phyloP scores from a whole-genome alignment of 441 rosid species.

The Gossypium trilobum region DNA sequence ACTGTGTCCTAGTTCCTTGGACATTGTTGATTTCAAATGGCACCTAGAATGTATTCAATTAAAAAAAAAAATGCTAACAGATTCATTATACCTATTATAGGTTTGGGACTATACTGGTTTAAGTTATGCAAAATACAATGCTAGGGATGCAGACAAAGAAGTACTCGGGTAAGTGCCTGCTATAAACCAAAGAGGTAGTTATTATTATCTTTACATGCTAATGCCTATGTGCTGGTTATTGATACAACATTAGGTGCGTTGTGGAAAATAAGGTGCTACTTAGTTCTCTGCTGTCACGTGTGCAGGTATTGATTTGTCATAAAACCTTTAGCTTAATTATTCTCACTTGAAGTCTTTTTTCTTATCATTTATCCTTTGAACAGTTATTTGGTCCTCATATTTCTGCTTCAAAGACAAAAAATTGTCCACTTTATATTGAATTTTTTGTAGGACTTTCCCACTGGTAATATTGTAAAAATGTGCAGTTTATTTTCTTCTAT shows the following conservation, averaged over 20 bases:
- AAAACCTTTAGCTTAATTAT: background rate
- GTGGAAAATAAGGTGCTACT: constrained; percentile 97
- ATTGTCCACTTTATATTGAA: background rate
- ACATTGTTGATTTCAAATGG: background rate
- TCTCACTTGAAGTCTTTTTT: background rate
- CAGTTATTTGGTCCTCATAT: background rate
- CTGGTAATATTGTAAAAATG: too few species aligned
- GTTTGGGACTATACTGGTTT: constrained; percentile 96
- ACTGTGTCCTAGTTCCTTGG: background rate
- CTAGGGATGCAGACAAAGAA: constrained; percentile 67
- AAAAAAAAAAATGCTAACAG: background rate
- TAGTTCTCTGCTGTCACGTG: constrained; percentile 53
- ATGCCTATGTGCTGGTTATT: constrained; percentile 20
- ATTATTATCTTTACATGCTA: background rate
- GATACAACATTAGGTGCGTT: constrained; percentile 55
- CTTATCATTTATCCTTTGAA: background rate
- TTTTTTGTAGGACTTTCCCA: background rate
- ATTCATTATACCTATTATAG: constrained; percentile 29
- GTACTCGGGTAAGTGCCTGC: constrained; percentile 55
- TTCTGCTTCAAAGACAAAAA: background rate
- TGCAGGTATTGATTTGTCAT: constrained; percentile 45
- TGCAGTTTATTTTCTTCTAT: too few species aligned
- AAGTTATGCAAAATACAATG: constrained; percentile 71
- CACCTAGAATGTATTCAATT: background rate
- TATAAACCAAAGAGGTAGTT: background rate